A percentile compares a stretch with the other conserved stretches of the same genome.
Evolutionary conservation across 805 yeast species (phyloP).

Genomic region (Vanderwaltozyma verrucispora): DNA sequence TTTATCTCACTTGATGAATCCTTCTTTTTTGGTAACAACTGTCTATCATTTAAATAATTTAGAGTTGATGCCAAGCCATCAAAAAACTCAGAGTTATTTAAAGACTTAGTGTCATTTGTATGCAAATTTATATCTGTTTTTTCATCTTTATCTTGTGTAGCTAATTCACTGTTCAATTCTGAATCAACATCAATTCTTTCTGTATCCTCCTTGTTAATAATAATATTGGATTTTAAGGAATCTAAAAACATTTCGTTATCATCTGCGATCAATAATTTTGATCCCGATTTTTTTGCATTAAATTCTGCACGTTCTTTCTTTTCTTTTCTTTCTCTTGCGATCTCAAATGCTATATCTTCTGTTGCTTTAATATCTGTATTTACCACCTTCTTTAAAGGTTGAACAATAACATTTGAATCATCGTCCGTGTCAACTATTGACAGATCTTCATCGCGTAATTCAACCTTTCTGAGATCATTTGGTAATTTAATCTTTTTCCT

Average conservation of each 20-base stretch:
- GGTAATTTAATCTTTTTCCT: slow-evolving; percentile 26
- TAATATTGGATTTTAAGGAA: slow-evolving; percentile 9
- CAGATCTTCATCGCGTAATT: slow-evolving; percentile 24
- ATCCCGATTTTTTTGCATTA: neutral
- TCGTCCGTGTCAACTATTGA: slow-evolving; percentile 24
- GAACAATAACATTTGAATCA: neutral
- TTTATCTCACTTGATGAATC: neutral
- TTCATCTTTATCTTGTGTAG: too few relatives aligned
- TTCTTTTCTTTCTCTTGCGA: slow-evolving; percentile 24
- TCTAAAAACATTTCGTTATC: slow-evolving; percentile 29
- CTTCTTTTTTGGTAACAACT: slow-evolving; percentile 5
- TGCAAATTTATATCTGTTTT: too few relatives aligned
- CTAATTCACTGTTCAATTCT: too few relatives aligned
- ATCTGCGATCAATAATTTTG: slow-evolving; percentile 28
- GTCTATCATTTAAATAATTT: slow-evolving; percentile 13
- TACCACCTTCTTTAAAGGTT: slow-evolving; percentile 13
- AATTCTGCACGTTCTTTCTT: slow-evolving; percentile 11
- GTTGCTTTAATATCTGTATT: slow-evolving; percentile 3
- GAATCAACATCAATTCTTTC: neutral
- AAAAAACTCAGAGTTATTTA: slow-evolving; percentile 12
- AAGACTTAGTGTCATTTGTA: neutral
- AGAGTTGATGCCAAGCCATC: slow-evolving; percentile 25
- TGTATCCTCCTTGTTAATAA: slow-evolving; percentile 1
- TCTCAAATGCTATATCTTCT: slow-evolving; percentile 30
- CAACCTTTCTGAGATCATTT: slow-evolving; percentile 27